Evolutionary conservation across 2,329 filamentous ascomycete species (phyloP).

Genomic region (Colletotrichum shisoi): DNA sequence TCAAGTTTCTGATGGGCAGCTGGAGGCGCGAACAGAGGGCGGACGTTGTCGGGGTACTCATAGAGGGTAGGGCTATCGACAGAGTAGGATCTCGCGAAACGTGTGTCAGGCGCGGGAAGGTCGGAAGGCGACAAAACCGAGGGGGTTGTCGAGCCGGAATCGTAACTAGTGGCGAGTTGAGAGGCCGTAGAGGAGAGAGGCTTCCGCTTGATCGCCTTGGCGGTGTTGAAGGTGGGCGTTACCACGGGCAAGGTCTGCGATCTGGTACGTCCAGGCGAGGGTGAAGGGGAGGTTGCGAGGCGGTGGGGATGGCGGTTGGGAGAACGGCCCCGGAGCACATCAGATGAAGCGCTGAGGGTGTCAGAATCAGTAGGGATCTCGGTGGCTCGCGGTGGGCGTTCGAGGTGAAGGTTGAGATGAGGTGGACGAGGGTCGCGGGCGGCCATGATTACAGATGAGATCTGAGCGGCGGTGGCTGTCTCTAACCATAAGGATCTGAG

Average conservation of each 20-base stretch:
- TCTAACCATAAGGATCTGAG: constrained; percentile 23
- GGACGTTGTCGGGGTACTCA: constrained; percentile 57
- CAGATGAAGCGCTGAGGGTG: constrained; percentile 40
- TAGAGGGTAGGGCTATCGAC: constrained; percentile 70
- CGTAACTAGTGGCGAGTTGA: constrained; percentile 59
- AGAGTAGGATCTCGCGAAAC: constrained; percentile 63
- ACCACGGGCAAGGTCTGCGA: constrained; percentile 38
- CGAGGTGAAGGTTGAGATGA: constrained; percentile 34
- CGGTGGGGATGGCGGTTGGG: constrained; percentile 35
- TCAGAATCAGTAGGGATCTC: constrained; percentile 38
- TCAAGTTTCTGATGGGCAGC: constrained; percentile 34
- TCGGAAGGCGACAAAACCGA: constrained; percentile 48
- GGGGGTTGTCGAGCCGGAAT: constrained; percentile 46
- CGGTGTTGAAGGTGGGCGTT: constrained; percentile 27
- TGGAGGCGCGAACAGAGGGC: constrained; percentile 36
- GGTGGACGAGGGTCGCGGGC: constrained; percentile 35
- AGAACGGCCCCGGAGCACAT: constrained; percentile 33
- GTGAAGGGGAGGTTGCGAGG: constrained; percentile 40
- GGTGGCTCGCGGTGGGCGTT: constrained; percentile 31
- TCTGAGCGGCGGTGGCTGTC: constrained; percentile 38
- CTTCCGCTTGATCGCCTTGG: constrained; percentile 62
- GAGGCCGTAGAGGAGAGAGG: constrained; percentile 66
- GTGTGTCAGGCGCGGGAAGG: constrained; percentile 59
- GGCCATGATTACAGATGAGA: constrained; percentile 36
- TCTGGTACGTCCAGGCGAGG: constrained; percentile 39